These are phyloP conservation scores for Dryas alaskensis DNA, from an alignment of 306 rosid species.

Conservation along the genomic window DNA sequence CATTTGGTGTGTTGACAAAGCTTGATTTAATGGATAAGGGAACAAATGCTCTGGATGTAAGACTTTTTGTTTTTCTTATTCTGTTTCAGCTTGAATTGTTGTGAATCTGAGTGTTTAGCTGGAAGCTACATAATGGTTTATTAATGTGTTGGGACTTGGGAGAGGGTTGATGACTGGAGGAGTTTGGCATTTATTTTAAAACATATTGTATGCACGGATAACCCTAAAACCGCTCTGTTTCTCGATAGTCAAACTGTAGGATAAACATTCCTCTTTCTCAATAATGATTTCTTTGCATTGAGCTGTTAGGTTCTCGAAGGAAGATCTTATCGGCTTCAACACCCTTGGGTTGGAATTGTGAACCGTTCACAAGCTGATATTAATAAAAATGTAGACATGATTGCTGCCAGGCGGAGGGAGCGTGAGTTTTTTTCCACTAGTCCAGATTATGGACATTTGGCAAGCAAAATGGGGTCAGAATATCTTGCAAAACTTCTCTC, in stretches of 20 bases:
- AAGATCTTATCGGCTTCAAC: slow-evolving; percentile 46
- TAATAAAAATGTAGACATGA: slow-evolving; percentile 42
- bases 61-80: slow-evolving; percentile 25
- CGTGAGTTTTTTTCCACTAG: slow-evolving; percentile 41
- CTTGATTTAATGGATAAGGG: slow-evolving; percentile 97
- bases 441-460: slow-evolving; percentile 42
- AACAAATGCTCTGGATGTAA: slow-evolving; percentile 83
- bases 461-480: slow-evolving; percentile 49
- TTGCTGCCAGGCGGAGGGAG: slow-evolving; percentile 46
- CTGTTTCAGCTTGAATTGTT: slow-evolving; percentile 17
- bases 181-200: neutral
- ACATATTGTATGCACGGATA: neutral
- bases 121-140: slow-evolving; percentile 2
- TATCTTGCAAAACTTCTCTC: slow-evolving; percentile 56
- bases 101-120: slow-evolving; percentile 22
- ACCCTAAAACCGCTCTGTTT: neutral
- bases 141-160: neutral
- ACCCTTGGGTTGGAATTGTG: slow-evolving; percentile 60
- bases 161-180: neutral
- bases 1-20: slow-evolving; percentile 90
- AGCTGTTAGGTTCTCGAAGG: slow-evolving; percentile 49
- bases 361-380: slow-evolving; percentile 58
- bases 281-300: slow-evolving; percentile 2
- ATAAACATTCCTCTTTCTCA: neutral
- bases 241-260: neutral